Conservation (phyloP, 768 basidiomycete species). For the Terana coerulea region DNA sequence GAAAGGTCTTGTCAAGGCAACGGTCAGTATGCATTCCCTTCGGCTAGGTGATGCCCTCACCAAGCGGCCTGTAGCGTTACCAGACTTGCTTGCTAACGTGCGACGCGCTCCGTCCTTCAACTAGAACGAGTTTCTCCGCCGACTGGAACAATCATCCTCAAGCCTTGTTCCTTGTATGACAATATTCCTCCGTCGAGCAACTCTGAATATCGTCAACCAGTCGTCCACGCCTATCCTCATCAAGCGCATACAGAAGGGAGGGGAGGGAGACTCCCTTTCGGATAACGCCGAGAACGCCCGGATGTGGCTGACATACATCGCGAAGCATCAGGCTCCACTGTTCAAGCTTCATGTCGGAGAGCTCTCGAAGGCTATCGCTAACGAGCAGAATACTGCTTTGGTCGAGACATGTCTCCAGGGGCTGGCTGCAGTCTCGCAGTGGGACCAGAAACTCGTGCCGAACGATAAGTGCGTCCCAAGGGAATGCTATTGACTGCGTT, state of each 20-base stretch:
- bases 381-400: constrained; percentile 49
- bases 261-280: constrained; percentile 17
- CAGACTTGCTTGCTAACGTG: not conserved
- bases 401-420: constrained; percentile 74
- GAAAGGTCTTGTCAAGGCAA: constrained; percentile 73
- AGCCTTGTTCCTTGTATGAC: constrained; percentile 64
- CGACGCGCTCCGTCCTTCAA: not conserved
- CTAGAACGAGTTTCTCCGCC: constrained; percentile 74
- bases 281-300: constrained; percentile 45
- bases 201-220: constrained; percentile 74
- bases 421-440: constrained; percentile 60
- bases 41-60: not conserved
- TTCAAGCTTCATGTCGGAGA: constrained; percentile 74
- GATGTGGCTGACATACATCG: constrained; percentile 52
- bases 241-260: constrained; percentile 54
- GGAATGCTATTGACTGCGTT: not conserved
- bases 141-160: constrained; percentile 68
- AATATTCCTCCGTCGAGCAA: constrained; percentile 63
- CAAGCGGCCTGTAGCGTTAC: constrained; percentile 2
- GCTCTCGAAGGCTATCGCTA: constrained; percentile 67
- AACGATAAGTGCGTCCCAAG: constrained; percentile 59
- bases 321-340: constrained; percentile 73
- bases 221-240: constrained; percentile 83
- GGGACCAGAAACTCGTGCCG: constrained; percentile 53
- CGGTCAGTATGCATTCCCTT: constrained; percentile 39